These are phyloP conservation scores for Globisporangium viniferum DNA, from an alignment of 352 stramenopile genomes.

Conservation along the genomic window DNA sequence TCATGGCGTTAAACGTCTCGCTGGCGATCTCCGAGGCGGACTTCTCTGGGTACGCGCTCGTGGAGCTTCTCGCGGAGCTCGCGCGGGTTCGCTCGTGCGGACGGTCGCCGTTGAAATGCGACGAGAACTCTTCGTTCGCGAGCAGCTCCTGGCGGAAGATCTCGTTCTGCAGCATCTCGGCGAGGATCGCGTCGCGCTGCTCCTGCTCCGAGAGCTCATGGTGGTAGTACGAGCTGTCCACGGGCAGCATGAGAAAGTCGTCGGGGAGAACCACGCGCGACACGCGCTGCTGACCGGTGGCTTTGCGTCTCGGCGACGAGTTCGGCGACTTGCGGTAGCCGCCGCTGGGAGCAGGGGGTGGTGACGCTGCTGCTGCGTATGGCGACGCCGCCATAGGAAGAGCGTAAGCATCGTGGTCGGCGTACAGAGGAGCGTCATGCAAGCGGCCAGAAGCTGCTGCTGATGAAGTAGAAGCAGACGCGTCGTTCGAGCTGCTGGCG, in stretches of 20 bases:
- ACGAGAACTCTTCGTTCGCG: slow-evolving; percentile 66
- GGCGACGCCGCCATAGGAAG: slow-evolving; percentile 1
- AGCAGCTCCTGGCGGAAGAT: slow-evolving; percentile 78
- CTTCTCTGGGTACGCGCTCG: slow-evolving; percentile 47
- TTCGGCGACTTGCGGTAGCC: slow-evolving; percentile 12
- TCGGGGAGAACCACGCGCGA: slow-evolving; percentile 47
- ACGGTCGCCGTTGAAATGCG: slow-evolving; percentile 49
- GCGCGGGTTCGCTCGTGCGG: slow-evolving; percentile 7
- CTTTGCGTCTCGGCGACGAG: slow-evolving; percentile 14
- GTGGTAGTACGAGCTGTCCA: slow-evolving; percentile 15
- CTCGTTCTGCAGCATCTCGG: slow-evolving; percentile 82
- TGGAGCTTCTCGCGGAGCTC: slow-evolving; percentile 13
- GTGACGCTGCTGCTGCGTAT: slow-evolving; percentile 10
- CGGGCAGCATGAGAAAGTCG: slow-evolving; percentile 69
- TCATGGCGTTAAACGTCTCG: slow-evolving; percentile 69
- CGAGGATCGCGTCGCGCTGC: slow-evolving; percentile 62
- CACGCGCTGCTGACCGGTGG: slow-evolving; percentile 13
- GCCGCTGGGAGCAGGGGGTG: slow-evolving; percentile 4
- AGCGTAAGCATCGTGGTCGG: background rate
- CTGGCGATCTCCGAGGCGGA: slow-evolving; percentile 64
- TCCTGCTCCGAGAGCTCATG: slow-evolving; percentile 58
- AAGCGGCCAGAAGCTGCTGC: background rate
- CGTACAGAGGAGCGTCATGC: background rate
- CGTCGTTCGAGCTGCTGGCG: slow-evolving; percentile 6
- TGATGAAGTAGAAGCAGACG: background rate